These are phyloP conservation scores for Pulveroboletus sp. DNA, from an alignment of 1,284 basidiomycete genomes.

Conservation along the genomic window DNA sequence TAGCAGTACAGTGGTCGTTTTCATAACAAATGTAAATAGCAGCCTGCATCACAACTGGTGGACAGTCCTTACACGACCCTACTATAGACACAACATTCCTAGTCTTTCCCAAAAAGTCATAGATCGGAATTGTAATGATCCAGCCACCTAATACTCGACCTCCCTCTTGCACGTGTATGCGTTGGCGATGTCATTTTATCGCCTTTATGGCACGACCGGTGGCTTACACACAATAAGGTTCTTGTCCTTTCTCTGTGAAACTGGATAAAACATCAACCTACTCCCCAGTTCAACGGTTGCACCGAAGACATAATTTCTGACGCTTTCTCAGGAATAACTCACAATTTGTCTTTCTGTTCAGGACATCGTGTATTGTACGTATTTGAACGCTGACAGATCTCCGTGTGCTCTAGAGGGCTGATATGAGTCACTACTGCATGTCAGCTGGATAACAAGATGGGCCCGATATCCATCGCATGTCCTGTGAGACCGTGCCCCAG, in stretches of 20 bases:
- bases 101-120: too few species aligned
- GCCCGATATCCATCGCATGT: not conserved
- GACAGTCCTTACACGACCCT: too few species aligned
- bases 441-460: too few species aligned
- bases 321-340: not conserved
- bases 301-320: not conserved
- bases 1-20: too few species aligned
- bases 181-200: not conserved
- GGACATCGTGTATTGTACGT: too few species aligned
- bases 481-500: not conserved
- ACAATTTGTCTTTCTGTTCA: not conserved
- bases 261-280: not conserved
- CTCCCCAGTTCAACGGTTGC: not conserved
- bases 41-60: too few species aligned
- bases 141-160: not conserved
- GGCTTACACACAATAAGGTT: not conserved
- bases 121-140: too few species aligned
- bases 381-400: not conserved
- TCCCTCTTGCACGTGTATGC: not conserved
- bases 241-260: not conserved
- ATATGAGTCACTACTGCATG: not conserved
- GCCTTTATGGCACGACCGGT: not conserved
- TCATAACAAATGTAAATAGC: too few species aligned
- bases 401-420: not conserved
- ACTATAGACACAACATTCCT: too few species aligned